Conservation (phyloP, 192 early-diverging fungal genomes). For the Backusella westeae region DNA sequence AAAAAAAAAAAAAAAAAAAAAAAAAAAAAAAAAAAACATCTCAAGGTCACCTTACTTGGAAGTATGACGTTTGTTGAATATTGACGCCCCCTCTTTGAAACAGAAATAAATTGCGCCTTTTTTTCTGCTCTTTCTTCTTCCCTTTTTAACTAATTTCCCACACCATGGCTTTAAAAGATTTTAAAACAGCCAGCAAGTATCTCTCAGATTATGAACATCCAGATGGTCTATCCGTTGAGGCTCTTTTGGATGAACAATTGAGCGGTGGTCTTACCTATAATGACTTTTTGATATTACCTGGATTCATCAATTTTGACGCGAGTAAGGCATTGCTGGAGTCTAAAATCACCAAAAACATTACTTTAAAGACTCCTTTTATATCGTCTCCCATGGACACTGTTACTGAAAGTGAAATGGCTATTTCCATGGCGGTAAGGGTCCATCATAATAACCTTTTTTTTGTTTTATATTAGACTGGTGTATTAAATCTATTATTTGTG, state of each 20-base stretch:
- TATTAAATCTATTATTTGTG: neutral
- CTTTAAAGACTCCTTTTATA: conserved; percentile 91
- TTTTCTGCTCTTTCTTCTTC: neutral
- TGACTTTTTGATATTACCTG: conserved; percentile 96
- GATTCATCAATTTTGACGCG: conserved; percentile 93
- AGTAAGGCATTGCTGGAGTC: conserved; percentile 75
- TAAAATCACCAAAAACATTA: conserved; percentile 86
- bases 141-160: neutral
- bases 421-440: conserved; percentile 86
- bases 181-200: neutral
- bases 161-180: neutral
- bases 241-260: conserved; percentile 78
- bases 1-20: no score
- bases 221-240: conserved; percentile 84
- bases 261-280: conserved; percentile 97
- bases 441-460: neutral
- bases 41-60: neutral
- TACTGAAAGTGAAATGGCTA: conserved; percentile 98
- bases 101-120: neutral
- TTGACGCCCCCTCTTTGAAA: neutral
- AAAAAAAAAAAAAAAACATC: neutral
- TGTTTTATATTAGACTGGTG: neutral
- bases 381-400: conserved; percentile 99
- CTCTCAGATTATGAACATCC: conserved; percentile 30
- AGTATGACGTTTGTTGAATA: neutral